Base-by-base conservation (phyloP, 495 filamentous ascomycete genomes). In the Neurospora sp. region DNA sequence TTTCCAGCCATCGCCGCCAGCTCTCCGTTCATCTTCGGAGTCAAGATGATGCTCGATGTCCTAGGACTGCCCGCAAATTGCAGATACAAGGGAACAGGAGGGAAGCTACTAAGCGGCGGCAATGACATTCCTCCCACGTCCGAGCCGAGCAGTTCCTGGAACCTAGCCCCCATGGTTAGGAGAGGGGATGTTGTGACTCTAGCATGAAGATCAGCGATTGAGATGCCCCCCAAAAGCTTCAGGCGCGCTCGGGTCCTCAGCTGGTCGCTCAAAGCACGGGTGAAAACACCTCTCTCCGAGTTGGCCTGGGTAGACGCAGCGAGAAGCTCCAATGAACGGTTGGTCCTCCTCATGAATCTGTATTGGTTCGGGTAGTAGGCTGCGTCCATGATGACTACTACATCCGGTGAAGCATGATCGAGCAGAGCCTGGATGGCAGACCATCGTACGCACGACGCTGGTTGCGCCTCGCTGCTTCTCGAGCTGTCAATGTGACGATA, bases 311-410 rank as follows among this genome's bases (percentile, higher is more conserved):
- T 80, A 4, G 84, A 83, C 1, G 85, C 85, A 9, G 84, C 85
- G 69, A 87, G 82, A 31, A 87, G 71, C 75, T 87, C 84, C 70
- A 87, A 74, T 9, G 82, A 81, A 62, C 54, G 54, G 54, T 62
- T 62, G 12, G 54, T 62, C 27, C 12, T 62, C 27, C 27, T 62
- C 54, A 62, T 62, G 27, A 62, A 62, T 35, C 27, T 62, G 27
- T 62, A 62, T 62, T 35, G 54, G 31, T 83, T 81, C 0, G 85
- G 84, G 46, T 82, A 86, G 73, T 86, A 85, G 0, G 83, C 83
- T 39, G 84, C 79, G 77, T 87, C 85, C 83, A 87, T 83, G n/a
- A 87, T 74, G 75, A 87, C 80, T n/a, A 87, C 75, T 5, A 81
- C 82, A 69, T 87, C 84, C 14, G 84, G 80, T 8, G 78, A 78